Conservation (phyloP, 331 rosid genomes). For the Acacia concinna region DNA sequence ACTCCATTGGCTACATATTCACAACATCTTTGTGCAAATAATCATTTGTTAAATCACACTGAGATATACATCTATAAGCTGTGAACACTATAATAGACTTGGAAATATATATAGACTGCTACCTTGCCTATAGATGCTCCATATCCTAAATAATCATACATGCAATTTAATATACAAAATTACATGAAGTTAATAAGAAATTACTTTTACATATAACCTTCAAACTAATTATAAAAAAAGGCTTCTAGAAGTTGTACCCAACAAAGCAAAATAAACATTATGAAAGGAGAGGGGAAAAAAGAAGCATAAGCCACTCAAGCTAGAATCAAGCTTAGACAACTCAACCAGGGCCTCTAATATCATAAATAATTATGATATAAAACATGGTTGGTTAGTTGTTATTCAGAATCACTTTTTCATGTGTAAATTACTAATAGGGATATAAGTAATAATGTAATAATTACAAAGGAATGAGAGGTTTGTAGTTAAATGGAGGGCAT, state of each 20-base stretch:
- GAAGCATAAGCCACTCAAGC: neutral
- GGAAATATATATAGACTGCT: too few species aligned
- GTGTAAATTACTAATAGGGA: neutral
- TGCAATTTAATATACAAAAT: neutral
- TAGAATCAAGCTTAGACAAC: neutral
- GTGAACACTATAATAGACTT: too few species aligned
- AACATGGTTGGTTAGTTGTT: neutral
- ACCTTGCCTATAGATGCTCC: constrained; percentile 13
- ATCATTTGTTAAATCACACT: too few species aligned
- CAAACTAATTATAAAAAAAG: neutral
- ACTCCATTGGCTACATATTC: constrained; percentile 50
- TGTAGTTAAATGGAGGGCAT: neutral
- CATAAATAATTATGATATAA: neutral
- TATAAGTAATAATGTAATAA: neutral
- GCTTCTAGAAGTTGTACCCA: neutral
- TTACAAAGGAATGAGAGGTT: neutral
- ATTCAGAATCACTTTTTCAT: neutral
- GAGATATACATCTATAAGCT: too few species aligned
- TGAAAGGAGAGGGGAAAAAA: too few species aligned
- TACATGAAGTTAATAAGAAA: neutral
- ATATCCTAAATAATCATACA: constrained; percentile 4
- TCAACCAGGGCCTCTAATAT: neutral
- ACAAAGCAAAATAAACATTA: neutral
- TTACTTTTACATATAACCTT: neutral
- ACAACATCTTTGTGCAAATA: too few species aligned